These are phyloP conservation scores for Phialophora chinensis DNA, from an alignment of 2,329 filamentous ascomycete genomes.

Conservation along the genomic window DNA sequence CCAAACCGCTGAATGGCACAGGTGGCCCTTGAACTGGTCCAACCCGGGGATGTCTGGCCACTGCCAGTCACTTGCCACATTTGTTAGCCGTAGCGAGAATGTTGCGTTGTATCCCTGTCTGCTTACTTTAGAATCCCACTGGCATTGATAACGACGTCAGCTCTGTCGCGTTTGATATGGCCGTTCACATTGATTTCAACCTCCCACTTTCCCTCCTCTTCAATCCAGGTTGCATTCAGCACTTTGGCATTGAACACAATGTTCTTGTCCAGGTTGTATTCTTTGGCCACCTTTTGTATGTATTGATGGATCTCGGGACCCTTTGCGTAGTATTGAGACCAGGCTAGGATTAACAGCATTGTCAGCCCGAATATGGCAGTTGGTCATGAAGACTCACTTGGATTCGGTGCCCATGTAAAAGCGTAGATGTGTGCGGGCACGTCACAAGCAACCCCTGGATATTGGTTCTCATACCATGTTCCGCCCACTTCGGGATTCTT, in stretches of 20 bases:
- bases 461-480: constrained; percentile 43
- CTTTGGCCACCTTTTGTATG: constrained; percentile 18
- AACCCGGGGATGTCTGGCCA: constrained; percentile 39
- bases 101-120: constrained; percentile 3
- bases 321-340: constrained; percentile 26
- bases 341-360: constrained; percentile 22
- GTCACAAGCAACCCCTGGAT: constrained; percentile 39
- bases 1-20: constrained; percentile 52
- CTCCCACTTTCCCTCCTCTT: constrained; percentile 44
- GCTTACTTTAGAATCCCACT: constrained; percentile 38
- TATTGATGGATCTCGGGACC: constrained; percentile 31
- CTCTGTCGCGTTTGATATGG: constrained; percentile 37
- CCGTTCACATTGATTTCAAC: constrained; percentile 36
- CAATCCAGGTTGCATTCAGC: constrained; percentile 61
- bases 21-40: constrained; percentile 44
- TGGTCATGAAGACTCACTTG: constrained; percentile 33
- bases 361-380: constrained; percentile 20
- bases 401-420: constrained; percentile 10
- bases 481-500: constrained; percentile 42
- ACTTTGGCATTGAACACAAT: constrained; percentile 64
- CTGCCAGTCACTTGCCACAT: constrained; percentile 33
- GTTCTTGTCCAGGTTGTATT: constrained; percentile 56
- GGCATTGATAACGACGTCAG: constrained; percentile 47
- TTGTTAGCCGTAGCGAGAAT: constrained; percentile 16
- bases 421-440: constrained; percentile 29